Base-by-base conservation (phyloP, 2,329 filamentous ascomycete genomes). In the Cladosporium sp. region DNA sequence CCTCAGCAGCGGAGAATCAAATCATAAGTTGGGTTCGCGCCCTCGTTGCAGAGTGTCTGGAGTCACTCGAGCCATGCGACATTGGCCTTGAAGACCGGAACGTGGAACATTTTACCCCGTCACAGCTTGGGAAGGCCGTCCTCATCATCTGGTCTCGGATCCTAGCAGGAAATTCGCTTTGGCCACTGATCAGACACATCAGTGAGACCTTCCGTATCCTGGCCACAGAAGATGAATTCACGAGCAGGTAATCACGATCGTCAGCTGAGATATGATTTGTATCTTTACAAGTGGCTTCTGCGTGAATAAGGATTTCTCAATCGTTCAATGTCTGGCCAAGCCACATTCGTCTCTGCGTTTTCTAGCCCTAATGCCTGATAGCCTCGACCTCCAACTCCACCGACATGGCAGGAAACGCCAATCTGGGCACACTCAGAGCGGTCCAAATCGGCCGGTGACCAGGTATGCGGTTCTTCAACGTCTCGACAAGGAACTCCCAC, bases 1-100 rank as follows among this genome's bases (percentile, higher is more conserved):
- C 3, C 13, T 53, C 69, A 73, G 18, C 67, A 5, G 75, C 74
- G 14, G 81, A 83, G 60, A 78, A 79, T 39, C 75, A 80, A 0
- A 82, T 83, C 4, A 66, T 83, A 5, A 78, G 81, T 54, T 83
- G 81, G 81, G 79, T 83, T 0, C 74, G 77, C 1, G 80, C 79
- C 59, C 80, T 83, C 4, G 77, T 82, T 4, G 79, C 80, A 63
- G 81, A 83, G 65, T 81, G 81, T 18, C 49, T 65, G n/a, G 43
- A 65, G 57, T 54, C 64, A 16, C 46, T 65, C 13, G 48, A 57
- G 6, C 46, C 64, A 23, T 30, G 23, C 16, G 49, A 56, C 5
- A 16, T 65, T 16, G 58, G 48, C 16, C 32, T 65, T 10, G 23
- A 34, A n/a, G 64, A 51, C 6, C 32, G 30, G 6, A 48, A 39